Evolutionary conservation across 495 filamentous ascomycete species (phyloP).

Genomic region (Tuber indicum): DNA sequence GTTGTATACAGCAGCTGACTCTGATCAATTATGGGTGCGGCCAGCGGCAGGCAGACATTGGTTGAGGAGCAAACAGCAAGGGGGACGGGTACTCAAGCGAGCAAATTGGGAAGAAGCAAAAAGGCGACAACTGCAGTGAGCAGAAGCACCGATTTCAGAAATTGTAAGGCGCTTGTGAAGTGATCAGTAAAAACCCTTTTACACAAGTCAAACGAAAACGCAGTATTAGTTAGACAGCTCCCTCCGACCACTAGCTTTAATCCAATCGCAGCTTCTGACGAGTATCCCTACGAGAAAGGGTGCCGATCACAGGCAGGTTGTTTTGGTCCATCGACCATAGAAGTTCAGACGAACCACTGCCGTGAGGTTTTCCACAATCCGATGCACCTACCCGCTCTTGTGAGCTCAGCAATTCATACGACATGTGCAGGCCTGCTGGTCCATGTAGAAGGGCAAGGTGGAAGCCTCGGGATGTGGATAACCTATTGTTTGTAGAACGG

Average conservation of each 20-base stretch:
- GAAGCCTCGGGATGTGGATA: slow-evolving; percentile 16
- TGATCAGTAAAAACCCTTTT: neutral
- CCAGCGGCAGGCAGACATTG: slow-evolving; percentile 19
- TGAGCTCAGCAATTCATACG: slow-evolving; percentile 13
- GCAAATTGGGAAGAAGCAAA: neutral
- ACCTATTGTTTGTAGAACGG: slow-evolving; percentile 17
- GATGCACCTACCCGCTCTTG: slow-evolving; percentile 18
- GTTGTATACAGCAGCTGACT: slow-evolving; percentile 11
- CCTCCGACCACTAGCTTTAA: neutral
- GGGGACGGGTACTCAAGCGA: slow-evolving; percentile 12
- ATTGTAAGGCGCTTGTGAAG: neutral
- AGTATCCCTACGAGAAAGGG: neutral
- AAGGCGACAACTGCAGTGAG: neutral
- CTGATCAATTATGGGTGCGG: slow-evolving; percentile 10
- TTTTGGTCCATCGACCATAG: neutral
- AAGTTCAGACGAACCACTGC: slow-evolving; percentile 31
- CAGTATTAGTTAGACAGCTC: neutral
- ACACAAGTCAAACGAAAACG: neutral
- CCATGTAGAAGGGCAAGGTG: slow-evolving; percentile 9
- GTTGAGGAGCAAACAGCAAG: slow-evolving; percentile 20
- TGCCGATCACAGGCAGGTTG: slow-evolving; percentile 6
- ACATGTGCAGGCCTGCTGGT: slow-evolving; percentile 13
- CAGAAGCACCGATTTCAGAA: neutral
- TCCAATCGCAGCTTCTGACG: slow-evolving; percentile 7
- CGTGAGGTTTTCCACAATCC: slow-evolving; percentile 11